Evolutionary conservation across 345 rosid species (phyloP), one percentile per base, ranked within the genome.

Genomic region (Toxicodendron radicans): DNA sequence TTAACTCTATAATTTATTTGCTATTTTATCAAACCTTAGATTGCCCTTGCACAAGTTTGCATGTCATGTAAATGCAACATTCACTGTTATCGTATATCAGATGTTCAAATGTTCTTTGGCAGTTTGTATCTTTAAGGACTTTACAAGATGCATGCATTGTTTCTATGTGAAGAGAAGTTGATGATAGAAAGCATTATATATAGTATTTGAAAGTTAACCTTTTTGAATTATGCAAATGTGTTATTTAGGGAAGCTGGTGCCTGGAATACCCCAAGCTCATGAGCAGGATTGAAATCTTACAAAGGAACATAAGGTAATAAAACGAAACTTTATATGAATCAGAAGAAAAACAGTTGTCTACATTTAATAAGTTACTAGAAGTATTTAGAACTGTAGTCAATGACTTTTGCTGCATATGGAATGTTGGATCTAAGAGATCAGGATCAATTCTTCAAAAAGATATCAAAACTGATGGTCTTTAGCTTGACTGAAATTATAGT

Each of bases 221-320:
- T 46, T 49, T 59, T 4, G n/a, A 17, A 48, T 45, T 67, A 43
- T 7, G 67, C 30, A 51, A 2, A 2, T 30, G 64, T 33, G 20
- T 53, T 56, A 30, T 64, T 9, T 70, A 93, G 97, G 89, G 75
- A 78, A 87, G 75, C 73, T 85, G 85, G 89, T 72, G 87, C 63
- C 67, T 80, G 57, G 97, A 89, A 82, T 79, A 68, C 45, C 84
- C 92, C 17, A 91, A 80, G 85, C 90, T 89, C 46, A 56, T 68
- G 79, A 79, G 85, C 58, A 88, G 82, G 76, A 78, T 87, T 76
- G 94, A 91, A 83, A 83, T 81, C 61, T 62, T 92, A 63, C 85
- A 90, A 73, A 90, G 80, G 81, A 84, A 76, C 81, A 14, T 87
- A 54, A 90, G 94, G 98, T 93, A 79, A 68, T 46, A 14, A 51